Base-by-base conservation (phyloP, 2,329 filamentous ascomycete genomes). In the Penicillium sclerotiorum region DNA sequence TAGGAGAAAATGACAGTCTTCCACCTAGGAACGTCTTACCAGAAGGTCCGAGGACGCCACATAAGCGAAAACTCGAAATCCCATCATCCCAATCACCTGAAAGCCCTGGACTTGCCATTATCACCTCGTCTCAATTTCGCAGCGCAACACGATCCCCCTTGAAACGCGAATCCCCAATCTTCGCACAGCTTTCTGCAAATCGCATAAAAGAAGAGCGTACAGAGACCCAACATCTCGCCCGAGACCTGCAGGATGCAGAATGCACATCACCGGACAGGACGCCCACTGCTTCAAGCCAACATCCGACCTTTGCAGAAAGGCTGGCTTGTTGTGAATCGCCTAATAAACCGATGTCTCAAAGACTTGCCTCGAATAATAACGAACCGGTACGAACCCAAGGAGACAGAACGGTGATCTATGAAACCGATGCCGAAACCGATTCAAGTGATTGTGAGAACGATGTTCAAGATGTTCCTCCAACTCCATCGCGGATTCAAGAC, bases 51-150 rank as follows among this genome's bases (percentile, higher is more conserved):
- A 46, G 58, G 6, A 75, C 72, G 1, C 72, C 72, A 5, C 61
- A 55, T 35, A 73, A 71, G 52, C 54, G 49, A 15, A 65, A 52
- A 38, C 52, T 61, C 8, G 70, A 72, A 45, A 67, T 75, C 46
- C 72, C 71, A 5, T 75, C 72, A 3, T 74, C 72, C 6, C 72
- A 75, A 33, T 74, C 72, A 7, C 72, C 72, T 1, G 71, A 74
- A 56, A 74, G 71, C 37, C 71, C 72, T 17, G 68, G 66, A 2
- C 38, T 73, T 12, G 61, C 63, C 9, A 53, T 71, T n/a, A 65
- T 71, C 23, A 64, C 69, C n/a, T 66, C 69, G 8, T 70, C 65
- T 25, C 64, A 69, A 37, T 66, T 70, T 33, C 59, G 55, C 17
- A 49, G 51, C 22, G 61, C 63, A 9, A 63, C 60, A 41, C 58